Percentiles rank a stretch among this genome's conserved stretches.
Conservation (phyloP, 495 filamentous ascomycete genomes). For the Aspergillus heteromorphus region DNA sequence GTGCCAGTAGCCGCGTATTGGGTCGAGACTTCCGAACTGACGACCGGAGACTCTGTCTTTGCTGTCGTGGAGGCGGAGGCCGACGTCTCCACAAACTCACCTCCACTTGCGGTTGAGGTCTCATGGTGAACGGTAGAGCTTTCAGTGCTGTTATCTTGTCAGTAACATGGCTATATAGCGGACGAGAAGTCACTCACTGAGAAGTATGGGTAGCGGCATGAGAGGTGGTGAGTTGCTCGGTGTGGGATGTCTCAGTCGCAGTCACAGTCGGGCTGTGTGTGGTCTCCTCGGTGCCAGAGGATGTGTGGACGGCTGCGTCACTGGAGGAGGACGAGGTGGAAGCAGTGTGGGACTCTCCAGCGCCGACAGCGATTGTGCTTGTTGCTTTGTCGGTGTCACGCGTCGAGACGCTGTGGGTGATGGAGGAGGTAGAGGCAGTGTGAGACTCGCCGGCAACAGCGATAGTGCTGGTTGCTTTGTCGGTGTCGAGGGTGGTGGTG, state of each 20-base stretch:
- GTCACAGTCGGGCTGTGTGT: no score
- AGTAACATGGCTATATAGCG: background rate
- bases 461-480: background rate
- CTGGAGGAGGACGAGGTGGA: background rate
- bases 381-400: background rate
- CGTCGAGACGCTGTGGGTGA: no score
- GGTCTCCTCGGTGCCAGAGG: background rate
- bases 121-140: background rate
- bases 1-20: no score
- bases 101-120: background rate
- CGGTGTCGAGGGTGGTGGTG: no score
- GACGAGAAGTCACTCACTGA: background rate
- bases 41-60: no score
- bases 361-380: background rate
- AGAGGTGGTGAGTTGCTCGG: background rate
- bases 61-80: background rate
- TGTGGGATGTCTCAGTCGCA: no score
- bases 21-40: no score
- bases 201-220: background rate
- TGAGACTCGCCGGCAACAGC: background rate
- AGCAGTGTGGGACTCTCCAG: background rate
- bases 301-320: background rate
- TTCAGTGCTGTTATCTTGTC: background rate
- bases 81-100: background rate
- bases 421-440: background rate